Evolutionary conservation across 192 early-diverging fungal genomes (phyloP).

Genomic region (Mycoemilia scoparia): DNA sequence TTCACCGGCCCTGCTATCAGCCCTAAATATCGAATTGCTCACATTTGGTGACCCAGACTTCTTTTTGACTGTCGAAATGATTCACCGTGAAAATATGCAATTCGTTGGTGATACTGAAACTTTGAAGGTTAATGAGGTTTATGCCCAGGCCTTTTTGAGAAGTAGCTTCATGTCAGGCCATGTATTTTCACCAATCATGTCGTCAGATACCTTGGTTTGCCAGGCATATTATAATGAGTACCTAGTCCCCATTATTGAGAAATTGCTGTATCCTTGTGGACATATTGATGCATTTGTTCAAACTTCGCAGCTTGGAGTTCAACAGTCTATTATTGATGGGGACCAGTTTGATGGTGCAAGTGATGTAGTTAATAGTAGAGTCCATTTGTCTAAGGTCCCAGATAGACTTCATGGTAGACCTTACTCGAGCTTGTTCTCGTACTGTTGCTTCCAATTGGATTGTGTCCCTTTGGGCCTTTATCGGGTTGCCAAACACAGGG

Average conservation of each 20-base stretch:
- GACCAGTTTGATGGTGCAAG: conserved; percentile 2
- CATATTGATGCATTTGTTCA: conserved; percentile 16
- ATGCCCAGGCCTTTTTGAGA: conserved; percentile 40
- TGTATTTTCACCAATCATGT: conserved; percentile 48
- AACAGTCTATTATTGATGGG: conserved; percentile 5
- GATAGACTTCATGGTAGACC: conserved; percentile 16
- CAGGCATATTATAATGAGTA: conserved; percentile 55
- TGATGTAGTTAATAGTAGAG: conserved; percentile 18
- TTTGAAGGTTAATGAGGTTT: conserved; percentile 32
- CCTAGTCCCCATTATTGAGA: conserved; percentile 35
- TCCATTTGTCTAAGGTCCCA: conserved; percentile 30
- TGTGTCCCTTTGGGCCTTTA: conserved; percentile 48
- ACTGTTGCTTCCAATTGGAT: conserved; percentile 26
- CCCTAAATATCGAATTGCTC: conserved; percentile 47
- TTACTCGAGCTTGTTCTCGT: conserved; percentile 30
- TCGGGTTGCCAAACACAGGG: conserved; percentile 29
- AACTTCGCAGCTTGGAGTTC: conserved; percentile 18
- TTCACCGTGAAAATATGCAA: conserved; percentile 56
- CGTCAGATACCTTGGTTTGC: conserved; percentile 48
- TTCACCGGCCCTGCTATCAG: conserved; percentile 39
- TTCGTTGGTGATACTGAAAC: conserved; percentile 47
- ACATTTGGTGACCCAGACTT: conserved; percentile 20
- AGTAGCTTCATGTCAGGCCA: conserved; percentile 55
- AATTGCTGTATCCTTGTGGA: conserved; percentile 34
- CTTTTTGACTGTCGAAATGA: conserved; percentile 54